These are phyloP conservation scores for Hymenochaete sp. DNA, from an alignment of 1,284 basidiomycete species.

Conservation along the genomic window DNA sequence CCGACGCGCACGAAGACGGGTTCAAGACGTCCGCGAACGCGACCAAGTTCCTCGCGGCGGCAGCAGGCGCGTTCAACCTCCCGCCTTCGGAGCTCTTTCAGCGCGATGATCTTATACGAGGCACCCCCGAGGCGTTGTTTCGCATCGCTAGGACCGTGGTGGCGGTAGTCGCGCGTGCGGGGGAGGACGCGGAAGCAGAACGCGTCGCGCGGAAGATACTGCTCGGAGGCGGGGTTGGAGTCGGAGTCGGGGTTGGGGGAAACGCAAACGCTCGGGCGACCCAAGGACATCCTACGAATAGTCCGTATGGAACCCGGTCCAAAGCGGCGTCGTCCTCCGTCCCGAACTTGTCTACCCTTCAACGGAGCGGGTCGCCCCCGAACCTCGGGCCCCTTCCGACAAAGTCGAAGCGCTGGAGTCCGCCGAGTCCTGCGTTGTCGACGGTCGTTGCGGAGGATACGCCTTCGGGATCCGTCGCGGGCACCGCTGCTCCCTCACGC, in stretches of 20 bases:
- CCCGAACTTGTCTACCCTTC: conserved; percentile 40
- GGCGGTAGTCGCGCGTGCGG: conserved; percentile 54
- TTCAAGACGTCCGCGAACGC: conserved; percentile 58
- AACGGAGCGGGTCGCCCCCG: conserved; percentile 19
- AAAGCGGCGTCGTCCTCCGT: conserved; percentile 47
- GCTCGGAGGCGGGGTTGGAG: conserved; percentile 3
- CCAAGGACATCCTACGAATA: conserved; percentile 16
- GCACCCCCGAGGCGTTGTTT: conserved; percentile 44
- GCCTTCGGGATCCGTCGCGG: conserved; percentile 22
- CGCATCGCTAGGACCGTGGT: conserved; percentile 63
- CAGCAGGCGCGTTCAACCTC: conserved; percentile 50
- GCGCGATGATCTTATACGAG: conserved; percentile 58
- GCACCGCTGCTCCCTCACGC: conserved; percentile 23
- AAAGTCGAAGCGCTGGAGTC: conserved; percentile 41
- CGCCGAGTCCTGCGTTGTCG: conserved; percentile 42
- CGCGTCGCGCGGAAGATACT: conserved; percentile 6
- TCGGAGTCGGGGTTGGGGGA: neutral
- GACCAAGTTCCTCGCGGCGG: conserved; percentile 64
- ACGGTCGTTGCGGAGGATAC: conserved; percentile 32
- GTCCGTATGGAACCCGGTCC: conserved; percentile 29
- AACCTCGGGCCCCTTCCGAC: conserved; percentile 22
- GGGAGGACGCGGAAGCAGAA: conserved; percentile 17
- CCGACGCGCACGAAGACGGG: conserved; percentile 62
- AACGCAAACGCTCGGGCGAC: no score
- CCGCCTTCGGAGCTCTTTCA: conserved; percentile 56